Evolutionary conservation across 768 basidiomycete genomes (phyloP), one percentile per base, ranked within the genome.

Genomic region (Collybiopsis luxurians): DNA sequence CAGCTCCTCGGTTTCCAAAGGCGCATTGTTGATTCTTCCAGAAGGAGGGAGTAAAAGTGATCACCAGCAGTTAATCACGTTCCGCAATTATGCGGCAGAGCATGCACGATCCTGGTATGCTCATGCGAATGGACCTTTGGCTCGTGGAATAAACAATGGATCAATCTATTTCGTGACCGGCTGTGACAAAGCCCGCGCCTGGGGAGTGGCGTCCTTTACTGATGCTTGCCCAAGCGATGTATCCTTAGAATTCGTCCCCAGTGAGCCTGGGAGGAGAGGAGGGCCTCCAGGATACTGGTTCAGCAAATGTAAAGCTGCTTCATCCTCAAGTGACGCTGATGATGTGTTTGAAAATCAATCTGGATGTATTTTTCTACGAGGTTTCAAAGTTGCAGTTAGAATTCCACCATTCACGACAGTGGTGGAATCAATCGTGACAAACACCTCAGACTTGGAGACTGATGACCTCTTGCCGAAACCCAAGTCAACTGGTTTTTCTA

Each of bases 1-100:
- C 44, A 56, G 56, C 38, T 61, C 60, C 10, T 55, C 57, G 0
- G 60, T 55, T 13, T 40, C 61, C 2, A 69, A 71, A 60, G 73
- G 71, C 1, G 70, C 71, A 3, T 51, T 73, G 7, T 62, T 75
- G 9, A 48, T 69, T 21, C 66, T 75, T 39, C 73, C 74, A 0
- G 66, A 73, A 31, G 75, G 71, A 4, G 68, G 71, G 1, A 59
- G 58, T 17, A 43, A 61, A 50, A 61, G 65, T 17, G 66, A 69
- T 24, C 59, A 71, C 28, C 62, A 63, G 15, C 64, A 74, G 15
- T 48, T 56, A 12, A 45, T n/a, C 2, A 58, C 53, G 2, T 70
- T 75, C 38, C 59, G 63, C 5, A 61, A 65, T 13, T 67, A 67
- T 40, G 70, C 70, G 1, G 55, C 56, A 30, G 38, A 57, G 27